phyloP scores from a whole-genome alignment of 306 rosid genomes.

The Dryas alaskensis region DNA sequence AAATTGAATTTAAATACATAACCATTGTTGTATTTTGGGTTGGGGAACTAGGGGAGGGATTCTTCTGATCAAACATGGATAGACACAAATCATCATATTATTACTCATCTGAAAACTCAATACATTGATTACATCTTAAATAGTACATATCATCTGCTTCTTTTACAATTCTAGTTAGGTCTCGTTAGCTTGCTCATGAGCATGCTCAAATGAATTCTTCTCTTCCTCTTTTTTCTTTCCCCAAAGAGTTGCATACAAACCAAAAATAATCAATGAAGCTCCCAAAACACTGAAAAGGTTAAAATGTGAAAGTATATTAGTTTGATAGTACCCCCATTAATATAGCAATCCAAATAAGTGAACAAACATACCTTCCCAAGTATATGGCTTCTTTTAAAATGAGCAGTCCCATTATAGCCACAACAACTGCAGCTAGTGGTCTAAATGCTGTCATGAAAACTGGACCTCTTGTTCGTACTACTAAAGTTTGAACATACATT shows the following conservation, averaged over 20 bases:
- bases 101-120: too few species aligned
- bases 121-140: background rate
- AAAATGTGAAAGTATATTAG: background rate
- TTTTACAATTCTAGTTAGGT: too few species aligned
- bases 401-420: constrained; percentile 18
- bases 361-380: constrained; percentile 22
- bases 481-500: constrained; percentile 14
- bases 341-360: background rate
- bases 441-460: constrained; percentile 32
- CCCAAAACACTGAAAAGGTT: constrained; percentile 17
- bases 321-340: background rate
- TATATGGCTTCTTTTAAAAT: constrained; percentile 25
- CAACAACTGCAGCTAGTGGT: constrained; percentile 16
- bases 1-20: too few species aligned
- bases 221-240: constrained; percentile 22
- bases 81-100: too few species aligned
- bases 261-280: constrained; percentile 19
- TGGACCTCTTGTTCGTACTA: constrained; percentile 20
- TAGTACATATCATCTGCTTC: background rate
- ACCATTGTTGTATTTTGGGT: too few species aligned
- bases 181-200: constrained; percentile 1
- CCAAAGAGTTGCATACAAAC: constrained; percentile 27
- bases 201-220: background rate
- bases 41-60: too few species aligned
- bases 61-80: too few species aligned